A percentile compares a stretch with the other conserved stretches of the same genome.
phyloP scores from a whole-genome alignment of 2,329 filamentous ascomycete genomes.

The Neocatenulostroma microsporum region DNA sequence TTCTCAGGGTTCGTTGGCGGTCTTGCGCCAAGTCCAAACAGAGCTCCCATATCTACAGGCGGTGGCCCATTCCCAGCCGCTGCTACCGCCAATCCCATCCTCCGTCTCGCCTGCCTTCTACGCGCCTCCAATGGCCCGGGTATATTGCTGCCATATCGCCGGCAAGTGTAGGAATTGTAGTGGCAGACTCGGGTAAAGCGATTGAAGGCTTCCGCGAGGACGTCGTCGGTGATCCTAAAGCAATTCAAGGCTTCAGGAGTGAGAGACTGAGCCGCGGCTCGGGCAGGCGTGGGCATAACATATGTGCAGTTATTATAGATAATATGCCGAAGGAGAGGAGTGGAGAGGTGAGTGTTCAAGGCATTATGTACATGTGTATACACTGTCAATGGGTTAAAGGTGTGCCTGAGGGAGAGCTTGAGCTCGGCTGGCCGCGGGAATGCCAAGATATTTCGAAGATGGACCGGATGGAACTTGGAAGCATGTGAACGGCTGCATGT shows the following conservation, averaged over 20 bases:
- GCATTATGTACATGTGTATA: too few relatives aligned
- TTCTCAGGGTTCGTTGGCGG: constrained; percentile 13
- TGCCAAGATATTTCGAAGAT: constrained; percentile 12
- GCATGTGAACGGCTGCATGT: too few relatives aligned
- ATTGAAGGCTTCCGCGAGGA: constrained; percentile 45
- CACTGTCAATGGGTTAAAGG: constrained; percentile 2
- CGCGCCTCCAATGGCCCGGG: constrained; percentile 57
- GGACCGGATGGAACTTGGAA: too few relatives aligned
- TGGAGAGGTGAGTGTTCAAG: too few relatives aligned
- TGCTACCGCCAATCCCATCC: constrained; percentile 38
- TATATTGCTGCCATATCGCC: constrained; percentile 52
- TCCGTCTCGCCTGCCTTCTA: constrained; percentile 47
- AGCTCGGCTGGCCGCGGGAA: constrained; percentile 4
- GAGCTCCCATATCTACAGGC: constrained; percentile 21
- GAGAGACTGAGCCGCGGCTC: constrained; percentile 14
- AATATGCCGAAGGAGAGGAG: too few relatives aligned
- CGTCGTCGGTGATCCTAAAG: constrained; percentile 55
- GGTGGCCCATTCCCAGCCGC: constrained; percentile 8
- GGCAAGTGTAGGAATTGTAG: constrained; percentile 2
- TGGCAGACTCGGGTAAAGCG: constrained; percentile 40
- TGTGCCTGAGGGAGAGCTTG: neutral
- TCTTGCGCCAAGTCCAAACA: constrained; percentile 21
- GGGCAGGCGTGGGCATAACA: constrained; percentile 21
- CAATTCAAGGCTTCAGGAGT: constrained; percentile 50
- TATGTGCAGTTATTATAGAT: constrained; percentile 7